phyloP scores from a whole-genome alignment of 192 early-diverging fungal genomes.

The Hyaloraphidium curvatum region DNA sequence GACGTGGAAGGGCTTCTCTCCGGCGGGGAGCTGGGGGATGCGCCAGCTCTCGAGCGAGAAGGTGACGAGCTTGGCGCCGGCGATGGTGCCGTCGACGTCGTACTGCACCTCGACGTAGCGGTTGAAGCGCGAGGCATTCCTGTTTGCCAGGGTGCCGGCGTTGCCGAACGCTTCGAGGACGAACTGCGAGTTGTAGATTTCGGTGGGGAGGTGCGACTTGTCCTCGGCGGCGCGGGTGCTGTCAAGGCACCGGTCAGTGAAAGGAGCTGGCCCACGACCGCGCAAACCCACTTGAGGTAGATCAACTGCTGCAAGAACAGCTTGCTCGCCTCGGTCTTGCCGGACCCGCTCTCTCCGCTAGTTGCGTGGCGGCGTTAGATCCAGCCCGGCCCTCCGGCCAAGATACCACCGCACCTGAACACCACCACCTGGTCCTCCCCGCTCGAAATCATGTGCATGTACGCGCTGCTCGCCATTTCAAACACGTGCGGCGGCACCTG shows the following conservation, averaged over 20 bases:
- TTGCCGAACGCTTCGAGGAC: constrained; percentile 79
- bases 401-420: constrained; percentile 44
- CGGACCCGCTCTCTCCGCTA: constrained; percentile 71
- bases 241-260: no score
- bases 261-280: no score
- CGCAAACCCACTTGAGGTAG: constrained; percentile 16
- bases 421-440: constrained; percentile 77
- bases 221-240: neutral
- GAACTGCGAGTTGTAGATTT: constrained; percentile 5
- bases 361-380: neutral
- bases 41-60: constrained; percentile 76
- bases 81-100: constrained; percentile 71
- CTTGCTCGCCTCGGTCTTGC: constrained; percentile 57
- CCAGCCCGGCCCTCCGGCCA: neutral
- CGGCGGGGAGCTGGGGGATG: constrained; percentile 31
- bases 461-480: constrained; percentile 64
- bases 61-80: constrained; percentile 71
- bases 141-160: constrained; percentile 49
- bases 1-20: constrained; percentile 81
- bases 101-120: constrained; percentile 80
- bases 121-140: constrained; percentile 68
- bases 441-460: constrained; percentile 71
- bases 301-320: constrained; percentile 55
- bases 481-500: constrained; percentile 69
- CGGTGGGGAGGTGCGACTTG: neutral